Conservation (phyloP, 257 asterid genomes). For the Primulina huaijiensis region DNA sequence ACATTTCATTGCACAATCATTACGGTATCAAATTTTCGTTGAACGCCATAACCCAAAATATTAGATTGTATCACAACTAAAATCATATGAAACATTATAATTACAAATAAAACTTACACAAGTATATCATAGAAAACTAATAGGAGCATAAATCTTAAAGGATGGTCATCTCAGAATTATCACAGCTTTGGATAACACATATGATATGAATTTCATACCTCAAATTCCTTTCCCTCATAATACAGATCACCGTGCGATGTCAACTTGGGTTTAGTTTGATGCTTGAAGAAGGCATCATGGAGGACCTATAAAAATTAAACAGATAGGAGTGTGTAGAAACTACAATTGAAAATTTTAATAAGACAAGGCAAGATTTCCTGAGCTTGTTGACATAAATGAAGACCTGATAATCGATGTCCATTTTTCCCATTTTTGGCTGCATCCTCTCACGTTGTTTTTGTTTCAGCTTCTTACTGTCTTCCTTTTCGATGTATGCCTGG, state of each 20-base stretch:
- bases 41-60: too few species aligned
- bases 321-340: slow-evolving; percentile 13
- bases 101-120: not conserved
- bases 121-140: too few species aligned
- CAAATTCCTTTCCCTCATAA: slow-evolving; percentile 94
- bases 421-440: slow-evolving; percentile 99
- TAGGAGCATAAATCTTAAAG: too few species aligned
- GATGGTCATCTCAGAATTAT: too few species aligned
- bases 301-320: slow-evolving; percentile 63
- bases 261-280: slow-evolving; percentile 92
- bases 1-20: not conserved
- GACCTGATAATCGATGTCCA: slow-evolving; percentile 99
- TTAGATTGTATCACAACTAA: not conserved
- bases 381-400: not conserved
- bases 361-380: not conserved
- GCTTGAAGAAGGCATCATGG: slow-evolving; percentile 95
- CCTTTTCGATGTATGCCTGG: slow-evolving; percentile 95
- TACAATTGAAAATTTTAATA: slow-evolving; percentile 1
- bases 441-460: slow-evolving; percentile 98
- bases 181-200: not conserved
- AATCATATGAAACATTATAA: too few species aligned
- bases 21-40: too few species aligned
- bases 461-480: slow-evolving; percentile 90
- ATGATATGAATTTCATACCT: slow-evolving; percentile 47
- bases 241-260: slow-evolving; percentile 87